Base-by-base conservation (phyloP, 805 yeast genomes). In the Candida cerambycidarum region DNA sequence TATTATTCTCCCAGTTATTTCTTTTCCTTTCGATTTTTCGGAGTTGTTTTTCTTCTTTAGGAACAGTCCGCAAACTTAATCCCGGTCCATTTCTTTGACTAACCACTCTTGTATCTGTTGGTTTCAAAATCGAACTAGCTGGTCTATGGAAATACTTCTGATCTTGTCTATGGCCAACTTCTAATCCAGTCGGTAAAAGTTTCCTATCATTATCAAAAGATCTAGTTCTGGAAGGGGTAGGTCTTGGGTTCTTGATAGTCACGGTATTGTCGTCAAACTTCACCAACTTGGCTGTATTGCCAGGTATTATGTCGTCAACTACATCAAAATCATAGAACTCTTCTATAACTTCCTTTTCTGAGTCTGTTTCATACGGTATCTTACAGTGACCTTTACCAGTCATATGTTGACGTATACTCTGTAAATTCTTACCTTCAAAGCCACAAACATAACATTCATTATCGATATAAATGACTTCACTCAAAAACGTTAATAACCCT, bases 101-200 rank as follows among this genome's bases (percentile, higher is more conserved):
- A 4, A 88, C 80, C 18, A 87, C 77, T 29, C 89, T 82, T 0
- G 96, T 83, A 32, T 81, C 79, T 54, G 78, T 82, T 5, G 32
- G 2, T n/a, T 56, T 61, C 9, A 48, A 28, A 2, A 49, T 31
- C 15, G 46, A 40, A 7, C 48, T 32, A 13, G 50, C 50, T 10
- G 79, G 78, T 62, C 86, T 96, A 57, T 85, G 81, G 62, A 82
- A 82, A 58, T 79, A 82, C 47, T 92, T 72, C 39, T 78, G 76
- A 54, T 86, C 69, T 1, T 89, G 73, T 50, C 98, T 73, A 61
- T 92, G 97, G 0, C 96, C 96, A 1, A 86, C 78, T 36, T 81
- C 79, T 3, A 79, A 65, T 2, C 97, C 97, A 15, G 83, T 76
- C 2, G 96, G 93, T 33, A 90, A 69, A 30, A 29, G 7, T 5